Evolutionary conservation across 257 asterid genomes (phyloP).

Genomic region (Solanum bulbocastanum): DNA sequence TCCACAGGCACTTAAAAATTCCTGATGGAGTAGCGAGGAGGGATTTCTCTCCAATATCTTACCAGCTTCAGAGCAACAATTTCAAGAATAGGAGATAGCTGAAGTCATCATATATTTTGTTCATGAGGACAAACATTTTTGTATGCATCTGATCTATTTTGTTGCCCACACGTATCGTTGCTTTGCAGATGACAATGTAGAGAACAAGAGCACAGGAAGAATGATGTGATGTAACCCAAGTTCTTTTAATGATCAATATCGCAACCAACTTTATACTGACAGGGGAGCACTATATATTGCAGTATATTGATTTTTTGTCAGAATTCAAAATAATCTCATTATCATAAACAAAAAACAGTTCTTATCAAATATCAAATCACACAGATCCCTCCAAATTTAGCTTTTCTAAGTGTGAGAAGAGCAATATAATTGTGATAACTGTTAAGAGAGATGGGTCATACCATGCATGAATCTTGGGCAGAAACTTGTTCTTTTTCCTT

Average conservation of each 20-base stretch:
- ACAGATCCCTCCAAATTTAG: not conserved
- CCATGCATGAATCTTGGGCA: slow-evolving; percentile 99
- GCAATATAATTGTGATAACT: not conserved
- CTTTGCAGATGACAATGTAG: not conserved
- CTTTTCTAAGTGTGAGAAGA: not conserved
- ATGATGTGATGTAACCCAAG: not conserved
- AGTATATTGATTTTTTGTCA: not conserved
- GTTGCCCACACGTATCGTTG: not conserved
- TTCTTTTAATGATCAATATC: not conserved
- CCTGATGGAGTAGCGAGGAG: not conserved
- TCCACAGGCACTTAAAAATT: not conserved
- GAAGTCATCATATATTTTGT: not conserved
- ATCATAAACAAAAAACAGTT: not conserved
- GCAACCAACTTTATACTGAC: not conserved
- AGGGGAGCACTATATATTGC: not conserved
- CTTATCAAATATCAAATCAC: not conserved
- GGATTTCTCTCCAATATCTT: not conserved
- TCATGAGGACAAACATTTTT: not conserved
- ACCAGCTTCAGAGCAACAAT: not conserved
- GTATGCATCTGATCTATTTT: not conserved
- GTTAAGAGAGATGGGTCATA: slow-evolving; percentile 22
- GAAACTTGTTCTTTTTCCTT: slow-evolving; percentile 97
- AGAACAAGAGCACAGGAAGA: not conserved
- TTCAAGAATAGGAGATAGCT: not conserved
- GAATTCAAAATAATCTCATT: not conserved